Evolutionary conservation across 2,329 filamentous ascomycete genomes (phyloP).

Genomic region (Stagonosporopsis rhizophila): DNA sequence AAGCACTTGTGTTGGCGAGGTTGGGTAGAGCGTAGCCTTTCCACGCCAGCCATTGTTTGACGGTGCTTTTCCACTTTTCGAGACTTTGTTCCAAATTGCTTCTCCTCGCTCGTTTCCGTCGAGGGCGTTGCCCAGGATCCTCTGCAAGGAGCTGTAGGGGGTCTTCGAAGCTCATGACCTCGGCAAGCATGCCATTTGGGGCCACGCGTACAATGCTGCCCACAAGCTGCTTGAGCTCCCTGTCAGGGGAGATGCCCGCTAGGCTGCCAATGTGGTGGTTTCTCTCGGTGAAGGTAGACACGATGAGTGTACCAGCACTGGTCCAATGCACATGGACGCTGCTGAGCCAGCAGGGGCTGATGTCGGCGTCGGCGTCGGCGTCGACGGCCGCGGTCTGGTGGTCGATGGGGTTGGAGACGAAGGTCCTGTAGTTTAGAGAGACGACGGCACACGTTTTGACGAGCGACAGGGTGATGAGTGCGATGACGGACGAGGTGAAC

Average conservation of each 20-base stretch:
- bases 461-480: constrained; percentile 44
- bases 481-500: constrained; percentile 48
- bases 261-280: constrained; percentile 36
- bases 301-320: constrained; percentile 44
- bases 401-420: constrained; percentile 36
- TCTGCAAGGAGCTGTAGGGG: constrained; percentile 30
- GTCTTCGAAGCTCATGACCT: constrained; percentile 41
- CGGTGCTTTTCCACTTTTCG: constrained; percentile 44
- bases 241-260: constrained; percentile 17
- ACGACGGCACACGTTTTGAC: constrained; percentile 42
- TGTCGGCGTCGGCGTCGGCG: constrained; percentile 2
- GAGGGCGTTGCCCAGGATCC: constrained; percentile 26
- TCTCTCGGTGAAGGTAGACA: constrained; percentile 38
- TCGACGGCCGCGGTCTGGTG: constrained; percentile 16
- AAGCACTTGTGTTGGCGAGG: constrained; percentile 35
- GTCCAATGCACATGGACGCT: constrained; percentile 44
- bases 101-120: constrained; percentile 36
- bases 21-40: constrained; percentile 42
- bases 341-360: constrained; percentile 34
- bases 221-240: constrained; percentile 27
- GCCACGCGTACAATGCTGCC: constrained; percentile 45
- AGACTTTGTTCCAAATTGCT: constrained; percentile 39
- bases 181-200: constrained; percentile 44
- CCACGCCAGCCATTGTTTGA: constrained; percentile 44
- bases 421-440: constrained; percentile 49